Evolutionary conservation across 306 rosid species (phyloP), one percentile per base, ranked within the genome.

Genomic region (Betula pendula): DNA sequence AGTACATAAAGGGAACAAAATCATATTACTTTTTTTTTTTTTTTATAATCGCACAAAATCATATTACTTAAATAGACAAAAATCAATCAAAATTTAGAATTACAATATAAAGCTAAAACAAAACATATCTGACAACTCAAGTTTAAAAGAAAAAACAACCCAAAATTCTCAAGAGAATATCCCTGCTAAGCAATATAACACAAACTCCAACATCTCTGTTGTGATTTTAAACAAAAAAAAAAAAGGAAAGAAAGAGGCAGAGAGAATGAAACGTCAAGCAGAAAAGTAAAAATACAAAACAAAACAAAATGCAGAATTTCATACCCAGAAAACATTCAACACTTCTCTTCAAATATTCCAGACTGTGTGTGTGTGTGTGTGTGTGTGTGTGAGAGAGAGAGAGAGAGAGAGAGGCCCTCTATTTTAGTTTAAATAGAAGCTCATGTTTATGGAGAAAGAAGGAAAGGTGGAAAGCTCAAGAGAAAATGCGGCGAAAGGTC

Each of bases 381-480:
- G n/a, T 2, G 72, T 43, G 9, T 10, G 35, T 9, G 33, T 1
- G 48, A 12, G 45, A 38, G 60, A 40, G 31, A n/a, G 44, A 42
- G 48, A 27, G 11, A 11, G 48, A n/a, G 59, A 58, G 42, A 53
- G 69, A 42, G 53, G 35, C 73, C 29, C 71, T 65, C 45, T 65
- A 43, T 55, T 53, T 77, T 53, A 72, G 85, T 80, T 80, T 75
- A 88, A 59, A 24, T 77, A 84, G 86, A 83, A 81, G 56, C 83
- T 84, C 40, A 79, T 65, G 40, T 47, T 70, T 75, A 68, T 43
- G 59, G 47, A 71, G 48, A 56, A 55, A 33, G 19, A 15, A 40
- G 65, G 62, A 71, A 29, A 29, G 8, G 44, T 49, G 4, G 79
- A 76, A 67, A 35, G 75, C 14, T 11, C 50, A 49, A 68, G 74